These are phyloP conservation scores for Pseudofabraea citricarpa DNA, from an alignment of 2,329 filamentous ascomycete species.

Conservation along the genomic window DNA sequence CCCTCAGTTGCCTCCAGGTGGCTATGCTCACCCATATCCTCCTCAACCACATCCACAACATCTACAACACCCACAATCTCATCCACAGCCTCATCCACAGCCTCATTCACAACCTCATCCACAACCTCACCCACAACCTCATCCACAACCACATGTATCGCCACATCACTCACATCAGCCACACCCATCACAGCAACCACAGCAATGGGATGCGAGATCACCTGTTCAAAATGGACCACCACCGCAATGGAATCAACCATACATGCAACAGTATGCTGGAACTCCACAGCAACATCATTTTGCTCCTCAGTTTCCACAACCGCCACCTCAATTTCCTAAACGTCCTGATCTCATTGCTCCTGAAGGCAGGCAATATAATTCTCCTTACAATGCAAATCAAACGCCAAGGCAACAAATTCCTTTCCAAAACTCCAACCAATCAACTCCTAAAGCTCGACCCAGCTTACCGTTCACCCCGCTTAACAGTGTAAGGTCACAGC, in stretches of 20 bases:
- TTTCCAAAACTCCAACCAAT: slow-evolving; percentile 5
- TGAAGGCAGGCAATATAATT: slow-evolving; percentile 26
- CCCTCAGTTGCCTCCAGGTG: slow-evolving; percentile 8
- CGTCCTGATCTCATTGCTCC: slow-evolving; percentile 15
- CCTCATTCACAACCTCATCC: slow-evolving; percentile 44
- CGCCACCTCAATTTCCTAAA: slow-evolving; percentile 15
- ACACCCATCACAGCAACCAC: slow-evolving; percentile 2
- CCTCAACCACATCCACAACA: slow-evolving; percentile 39
- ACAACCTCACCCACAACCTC: slow-evolving; percentile 45
- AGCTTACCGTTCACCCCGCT: slow-evolving; percentile 23
- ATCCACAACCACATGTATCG: slow-evolving; percentile 39
- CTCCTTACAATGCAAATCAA: slow-evolving; percentile 27
- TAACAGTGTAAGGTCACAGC: slow-evolving; percentile 6
- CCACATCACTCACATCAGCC: slow-evolving; percentile 33
- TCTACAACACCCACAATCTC: slow-evolving; percentile 41
- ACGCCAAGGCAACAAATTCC: slow-evolving; percentile 11
- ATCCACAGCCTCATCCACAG: slow-evolving; percentile 22
- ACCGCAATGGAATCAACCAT: slow-evolving; percentile 17
- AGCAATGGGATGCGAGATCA: slow-evolving; percentile 9
- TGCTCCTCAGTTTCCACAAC: slow-evolving; percentile 1
- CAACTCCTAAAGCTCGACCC: slow-evolving; percentile 10
- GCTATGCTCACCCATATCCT: slow-evolving; percentile 14
- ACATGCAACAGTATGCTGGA: slow-evolving; percentile 11
- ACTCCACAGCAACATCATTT: slow-evolving; percentile 5
- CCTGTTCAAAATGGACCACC: slow-evolving; percentile 15